Evolutionary conservation across 140 eudicot species (phyloP).

Genomic region (Erigeron philadelphicus): DNA sequence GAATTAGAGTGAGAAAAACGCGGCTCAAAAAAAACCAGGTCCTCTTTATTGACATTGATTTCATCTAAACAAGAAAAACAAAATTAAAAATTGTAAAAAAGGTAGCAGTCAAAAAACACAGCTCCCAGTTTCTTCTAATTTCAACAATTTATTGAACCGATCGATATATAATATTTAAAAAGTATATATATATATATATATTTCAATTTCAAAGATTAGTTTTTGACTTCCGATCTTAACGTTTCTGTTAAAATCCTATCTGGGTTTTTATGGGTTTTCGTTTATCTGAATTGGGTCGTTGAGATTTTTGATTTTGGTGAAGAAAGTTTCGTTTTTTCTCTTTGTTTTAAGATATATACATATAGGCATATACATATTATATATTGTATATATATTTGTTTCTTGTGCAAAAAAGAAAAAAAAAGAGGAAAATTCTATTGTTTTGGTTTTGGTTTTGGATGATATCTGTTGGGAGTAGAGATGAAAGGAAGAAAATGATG

Average conservation of each 20-base stretch:
- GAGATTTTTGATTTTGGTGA: constrained; percentile 27
- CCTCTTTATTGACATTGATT: constrained; percentile 46
- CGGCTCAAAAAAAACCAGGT: constrained; percentile 54
- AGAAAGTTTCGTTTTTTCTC: constrained; percentile 17
- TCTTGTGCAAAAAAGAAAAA: background rate
- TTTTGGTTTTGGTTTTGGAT: constrained; percentile 26
- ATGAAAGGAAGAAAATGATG: constrained; percentile 63
- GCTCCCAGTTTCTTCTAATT: constrained; percentile 18
- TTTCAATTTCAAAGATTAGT: background rate
- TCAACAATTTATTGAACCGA: constrained; percentile 28
- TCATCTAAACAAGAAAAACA: constrained; percentile 21
- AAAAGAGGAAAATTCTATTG: background rate
- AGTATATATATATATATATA: background rate
- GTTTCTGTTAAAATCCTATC: constrained; percentile 24
- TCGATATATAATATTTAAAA: constrained; percentile 13
- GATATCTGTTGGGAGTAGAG: constrained; percentile 56
- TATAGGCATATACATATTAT: background rate
- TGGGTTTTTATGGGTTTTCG: constrained; percentile 44
- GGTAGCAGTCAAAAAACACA: constrained; percentile 34
- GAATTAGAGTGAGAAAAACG: constrained; percentile 37
- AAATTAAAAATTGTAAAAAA: constrained; percentile 35
- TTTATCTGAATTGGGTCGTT: constrained; percentile 35
- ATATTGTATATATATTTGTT: background rate
- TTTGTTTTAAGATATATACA: background rate
- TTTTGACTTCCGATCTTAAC: constrained; percentile 42